Evolutionary conservation across 129 eudicot species (phyloP), one percentile per base, ranked within the genome.

Genomic region (Silybum marianum): DNA sequence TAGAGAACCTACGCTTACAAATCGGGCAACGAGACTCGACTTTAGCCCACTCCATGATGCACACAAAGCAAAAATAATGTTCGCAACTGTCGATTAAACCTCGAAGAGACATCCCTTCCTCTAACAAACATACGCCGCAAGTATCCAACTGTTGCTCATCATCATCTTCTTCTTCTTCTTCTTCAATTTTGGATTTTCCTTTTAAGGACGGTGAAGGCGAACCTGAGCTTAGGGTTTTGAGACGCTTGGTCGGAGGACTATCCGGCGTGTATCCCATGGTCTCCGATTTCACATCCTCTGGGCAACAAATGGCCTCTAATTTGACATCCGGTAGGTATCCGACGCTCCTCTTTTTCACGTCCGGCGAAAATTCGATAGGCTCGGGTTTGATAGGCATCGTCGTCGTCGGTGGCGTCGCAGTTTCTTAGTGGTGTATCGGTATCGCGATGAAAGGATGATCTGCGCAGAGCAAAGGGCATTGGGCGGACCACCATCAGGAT

Each of bases 11-110:
- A 25, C 90, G 89, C 84, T 91, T 95, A 82, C 98, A 95, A 6
- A 95, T 51, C 9, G 98, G 98, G 38, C 98, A 95, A 36, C 85
- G 90, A 70, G 98, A 95, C 82, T 92, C 98, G 2, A 95, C 85
- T 72, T 92, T 95, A 3, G 98, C 85, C 98, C 98, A 95, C 78
- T 95, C 98, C 90, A 92, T 90, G 54, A 95, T 90, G 81, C 98
- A 95, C 0, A 92, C 88, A 38, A 92, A 95, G 89, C 98, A 95
- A 78, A 90, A 92, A 71, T 87, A 90, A 80, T 95, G 98, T 16
- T 89, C 84, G 69, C 98, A 95, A 78, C 96, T 69, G 69, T 95
- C 92, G 23, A 95, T 88, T 42, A 14, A 77, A 13, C 98, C 98
- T 84, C 94, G 87, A 66, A 88, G 58, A 6, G 88, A 74, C 74